Evolutionary conservation across 306 rosid genomes (phyloP), one percentile per base, ranked within the genome.

Genomic region (Lagenaria siceraria): DNA sequence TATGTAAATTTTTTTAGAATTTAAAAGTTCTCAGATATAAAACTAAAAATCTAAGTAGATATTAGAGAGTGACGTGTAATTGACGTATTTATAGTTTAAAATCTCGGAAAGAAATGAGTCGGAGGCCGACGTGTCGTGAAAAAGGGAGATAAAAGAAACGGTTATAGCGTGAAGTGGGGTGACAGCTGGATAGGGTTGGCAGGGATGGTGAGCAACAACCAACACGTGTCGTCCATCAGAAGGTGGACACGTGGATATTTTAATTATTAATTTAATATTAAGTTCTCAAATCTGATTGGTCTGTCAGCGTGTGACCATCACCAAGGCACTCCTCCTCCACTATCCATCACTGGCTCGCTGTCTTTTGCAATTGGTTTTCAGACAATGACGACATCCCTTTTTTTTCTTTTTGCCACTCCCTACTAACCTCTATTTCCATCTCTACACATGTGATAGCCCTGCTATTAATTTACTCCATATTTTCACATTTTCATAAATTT

Each of bases 161-260:
- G 77, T 73, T 73, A 73, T 73, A 29, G 48, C 62, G 77, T 73
- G 77, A 73, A 33, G 17, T 4, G 48, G 43, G 27, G 42, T 73
- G 77, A 73, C 77, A 73, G 77, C 77, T 73, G 77, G 77, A 51
- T 52, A 10, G 5, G 62, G 77, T 73, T 73, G 77, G 62, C 77
- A 51, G 48, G 29, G 19, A 73, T 29, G 27, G 61, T 11, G 25
- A 18, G 46, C 43, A 51, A 73, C 77, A 73, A 73, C 48, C 29
- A 52, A 73, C 77, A 73, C 62, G 77, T 73, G 77, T 73, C 77
- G 0, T 29, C 48, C 46, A 73, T 18, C 19, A 31, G 29, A 51
- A 73, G 29, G 5, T 52, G 0, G 13, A 52, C 77, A 73, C 46
- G 62, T 52, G 77, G 62, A 51, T 1, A 3, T 4, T 36, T 66